These are phyloP conservation scores for Erysimum cheiranthoides DNA, from an alignment of 345 rosid genomes.

Conservation along the genomic window DNA sequence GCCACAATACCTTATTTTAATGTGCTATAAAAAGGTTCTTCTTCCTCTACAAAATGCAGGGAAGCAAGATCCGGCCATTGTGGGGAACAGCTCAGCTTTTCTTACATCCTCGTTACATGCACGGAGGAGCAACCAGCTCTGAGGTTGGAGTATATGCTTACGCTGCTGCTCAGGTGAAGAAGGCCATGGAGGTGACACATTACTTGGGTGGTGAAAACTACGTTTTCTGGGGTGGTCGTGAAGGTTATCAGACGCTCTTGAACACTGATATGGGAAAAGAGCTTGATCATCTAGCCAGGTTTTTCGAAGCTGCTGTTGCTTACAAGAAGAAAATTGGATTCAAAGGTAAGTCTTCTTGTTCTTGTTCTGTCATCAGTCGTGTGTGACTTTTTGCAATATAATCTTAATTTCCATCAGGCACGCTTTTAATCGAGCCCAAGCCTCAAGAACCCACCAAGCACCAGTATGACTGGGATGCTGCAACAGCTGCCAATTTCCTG, in stretches of 20 bases:
- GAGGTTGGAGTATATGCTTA: slow-evolving; percentile 88
- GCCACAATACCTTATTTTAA: background rate
- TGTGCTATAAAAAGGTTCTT: slow-evolving; percentile 20
- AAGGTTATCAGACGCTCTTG: slow-evolving; percentile 92
- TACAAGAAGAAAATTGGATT: slow-evolving; percentile 98
- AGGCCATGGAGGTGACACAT: slow-evolving; percentile 96
- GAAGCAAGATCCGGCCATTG: slow-evolving; percentile 69
- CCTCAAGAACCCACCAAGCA: slow-evolving; percentile 99
- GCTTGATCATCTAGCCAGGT: slow-evolving; percentile 86
- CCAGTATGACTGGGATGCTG: slow-evolving; percentile 99
- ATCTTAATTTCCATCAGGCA: slow-evolving; percentile 54
- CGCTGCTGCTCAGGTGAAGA: slow-evolving; percentile 98
- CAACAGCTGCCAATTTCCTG: slow-evolving; percentile 86
- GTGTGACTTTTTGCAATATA: background rate
- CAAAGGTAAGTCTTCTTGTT: slow-evolving; percentile 58
- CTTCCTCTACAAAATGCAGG: slow-evolving; percentile 51
- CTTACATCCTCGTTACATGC: slow-evolving; percentile 96
- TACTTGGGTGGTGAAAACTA: slow-evolving; percentile 97
- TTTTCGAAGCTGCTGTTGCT: slow-evolving; percentile 82
- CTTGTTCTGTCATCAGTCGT: background rate
- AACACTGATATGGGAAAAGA: slow-evolving; percentile 98
- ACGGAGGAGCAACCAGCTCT: slow-evolving; percentile 97
- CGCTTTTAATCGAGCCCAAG: slow-evolving; percentile 90
- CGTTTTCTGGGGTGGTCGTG: slow-evolving; percentile 99
- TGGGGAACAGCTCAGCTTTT: slow-evolving; percentile 99